Base-by-base conservation (phyloP, 108 stramenopile species). In the Thalassiosira profunda region DNA sequence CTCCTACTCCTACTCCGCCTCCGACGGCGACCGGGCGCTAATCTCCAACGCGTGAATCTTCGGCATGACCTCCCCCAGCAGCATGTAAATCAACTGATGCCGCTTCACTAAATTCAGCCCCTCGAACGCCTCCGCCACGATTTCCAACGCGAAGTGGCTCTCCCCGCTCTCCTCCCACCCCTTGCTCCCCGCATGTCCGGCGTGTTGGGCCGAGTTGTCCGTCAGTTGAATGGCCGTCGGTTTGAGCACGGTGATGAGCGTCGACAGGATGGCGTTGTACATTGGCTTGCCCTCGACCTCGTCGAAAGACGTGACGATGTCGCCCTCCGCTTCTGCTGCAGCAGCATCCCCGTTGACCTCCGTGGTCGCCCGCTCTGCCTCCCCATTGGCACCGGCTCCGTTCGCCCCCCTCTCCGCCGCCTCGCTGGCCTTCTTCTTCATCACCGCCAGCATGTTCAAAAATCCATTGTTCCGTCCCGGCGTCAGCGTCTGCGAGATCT, bases 381-480 rank as follows among this genome's bases (percentile, higher is more conserved):
- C 30, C 49, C 1, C 36, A 33, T 25, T 64, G 6, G 36, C 46
- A 41, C 12, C 41, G 17, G 8, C 58, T 9, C 29, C 62, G 20
- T 30, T 72, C 24, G n/a, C 43, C 11, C 37, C 44, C 29, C 18
- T 62, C 35, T 66, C 68, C 23, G 53, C 79, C 3, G 65, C 81
- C 45, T 74, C 68, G 10, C 37, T 4, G 1, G 94, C 94, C 76
- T 94, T 90, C 35, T 62, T 64, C 79, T 99, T 98, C 91, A 99
- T 97, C 14, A 83, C 79, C 2, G 56, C 58, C 28, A 99, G 61
- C 98, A 99, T 99, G 78, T 99, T 99, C 25, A 99, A 79, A 68
- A 99, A 99, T 35, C 98, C 98, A 82, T 99, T 99, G 79, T 99
- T 99, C 42, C 98, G 77, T 14, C 98, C 96, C 20, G 88, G 95